Conservation (phyloP, 106 monocot species). For the Posidonia australis region DNA sequence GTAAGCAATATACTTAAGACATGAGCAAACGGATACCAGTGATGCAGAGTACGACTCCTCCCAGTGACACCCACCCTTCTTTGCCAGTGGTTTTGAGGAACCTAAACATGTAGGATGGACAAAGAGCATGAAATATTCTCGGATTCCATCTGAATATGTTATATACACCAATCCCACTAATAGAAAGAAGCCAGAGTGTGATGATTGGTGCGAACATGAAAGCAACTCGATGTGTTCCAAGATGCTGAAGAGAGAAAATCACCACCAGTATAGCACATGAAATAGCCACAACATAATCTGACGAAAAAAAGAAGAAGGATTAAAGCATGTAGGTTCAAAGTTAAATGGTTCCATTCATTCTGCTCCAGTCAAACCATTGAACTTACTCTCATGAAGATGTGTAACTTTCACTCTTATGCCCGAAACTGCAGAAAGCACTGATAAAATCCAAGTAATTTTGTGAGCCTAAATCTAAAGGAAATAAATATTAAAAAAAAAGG, state of each 20-base stretch:
- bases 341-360: constrained; percentile 14
- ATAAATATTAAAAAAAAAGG: too few species aligned
- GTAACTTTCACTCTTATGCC: constrained; percentile 49
- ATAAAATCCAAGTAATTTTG: constrained; percentile 9
- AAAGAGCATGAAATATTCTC: constrained; percentile 38
- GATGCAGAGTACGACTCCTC: constrained; percentile 62
- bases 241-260: constrained; percentile 66
- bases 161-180: too few species aligned
- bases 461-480: constrained; percentile 5
- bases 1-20: too few species aligned
- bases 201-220: constrained; percentile 75
- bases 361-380: not conserved
- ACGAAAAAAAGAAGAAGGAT: too few species aligned
- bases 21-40: constrained; percentile 33
- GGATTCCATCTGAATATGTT: constrained; percentile 57
- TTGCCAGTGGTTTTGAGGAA: constrained; percentile 47
- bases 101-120: constrained; percentile 54
- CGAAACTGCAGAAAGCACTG: constrained; percentile 75
- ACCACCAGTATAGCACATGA: too few species aligned
- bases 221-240: too few species aligned
- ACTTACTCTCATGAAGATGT: constrained; percentile 60
- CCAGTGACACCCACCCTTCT: too few species aligned
- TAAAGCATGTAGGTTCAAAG: too few species aligned
- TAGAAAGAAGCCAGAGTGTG: constrained; percentile 55
- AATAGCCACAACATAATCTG: too few species aligned